These are phyloP conservation scores for Ceratobasidium sp. DNA, from an alignment of 1,284 basidiomycete species.

Conservation along the genomic window DNA sequence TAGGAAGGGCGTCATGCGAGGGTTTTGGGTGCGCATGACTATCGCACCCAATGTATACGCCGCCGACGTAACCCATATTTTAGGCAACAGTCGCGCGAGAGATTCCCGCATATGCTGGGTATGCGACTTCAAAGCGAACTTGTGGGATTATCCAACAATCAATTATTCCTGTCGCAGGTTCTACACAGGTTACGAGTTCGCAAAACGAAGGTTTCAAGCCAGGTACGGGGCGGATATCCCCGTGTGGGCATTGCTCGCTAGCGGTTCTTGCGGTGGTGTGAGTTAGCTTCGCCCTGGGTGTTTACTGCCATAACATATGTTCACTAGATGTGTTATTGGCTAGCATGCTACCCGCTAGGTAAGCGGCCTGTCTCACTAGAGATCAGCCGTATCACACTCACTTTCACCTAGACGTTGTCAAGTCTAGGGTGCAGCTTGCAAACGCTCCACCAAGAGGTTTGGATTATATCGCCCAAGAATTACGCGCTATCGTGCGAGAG, in stretches of 20 bases:
- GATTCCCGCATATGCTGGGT: constrained; percentile 95
- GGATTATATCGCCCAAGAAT: constrained; percentile 80
- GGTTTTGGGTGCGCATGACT: constrained; percentile 81
- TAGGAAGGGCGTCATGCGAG: constrained; percentile 89
- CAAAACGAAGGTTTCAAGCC: constrained; percentile 79
- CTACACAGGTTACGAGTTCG: constrained; percentile 74
- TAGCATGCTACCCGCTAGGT: constrained; percentile 90
- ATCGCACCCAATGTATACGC: background rate
- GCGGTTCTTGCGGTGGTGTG: constrained; percentile 90
- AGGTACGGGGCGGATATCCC: constrained; percentile 76
- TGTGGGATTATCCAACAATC: constrained; percentile 5
- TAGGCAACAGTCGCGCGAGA: constrained; percentile 93
- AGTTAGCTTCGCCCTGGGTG: constrained; percentile 52
- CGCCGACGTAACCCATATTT: constrained; percentile 10
- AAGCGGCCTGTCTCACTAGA: constrained; percentile 43
- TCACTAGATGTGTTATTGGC: constrained; percentile 87
- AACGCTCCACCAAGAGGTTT: constrained; percentile 81
- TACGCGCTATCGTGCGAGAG: constrained; percentile 74
- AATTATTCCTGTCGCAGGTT: constrained; percentile 60
- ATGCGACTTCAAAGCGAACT: constrained; percentile 39
- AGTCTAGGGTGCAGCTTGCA: constrained; percentile 88
- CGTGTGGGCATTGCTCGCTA: constrained; percentile 87
- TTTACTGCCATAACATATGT: background rate
- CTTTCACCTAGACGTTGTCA: constrained; percentile 79
- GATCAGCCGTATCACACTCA: constrained; percentile 17